These are phyloP conservation scores for Aegilops bicornis DNA, from an alignment of 176 grass and related monocot genomes.

Conservation along the genomic window DNA sequence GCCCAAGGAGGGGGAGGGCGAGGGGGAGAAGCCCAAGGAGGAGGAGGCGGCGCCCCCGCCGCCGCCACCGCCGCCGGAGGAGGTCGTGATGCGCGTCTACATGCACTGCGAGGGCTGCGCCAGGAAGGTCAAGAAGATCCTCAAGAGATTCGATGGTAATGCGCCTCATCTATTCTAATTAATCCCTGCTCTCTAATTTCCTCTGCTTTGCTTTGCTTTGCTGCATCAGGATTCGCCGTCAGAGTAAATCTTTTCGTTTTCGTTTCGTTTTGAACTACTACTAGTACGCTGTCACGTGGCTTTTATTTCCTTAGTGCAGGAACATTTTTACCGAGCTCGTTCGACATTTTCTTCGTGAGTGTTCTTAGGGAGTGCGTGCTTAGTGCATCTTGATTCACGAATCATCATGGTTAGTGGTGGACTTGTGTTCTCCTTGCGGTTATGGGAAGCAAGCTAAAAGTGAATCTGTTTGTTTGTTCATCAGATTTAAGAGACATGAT, in stretches of 20 bases:
- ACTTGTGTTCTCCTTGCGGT: neutral
- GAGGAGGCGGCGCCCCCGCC: constrained; percentile 29
- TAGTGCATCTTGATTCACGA: neutral
- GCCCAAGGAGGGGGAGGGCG: constrained; percentile 31
- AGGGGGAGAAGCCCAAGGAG: constrained; percentile 13
- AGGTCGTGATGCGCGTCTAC: constrained; percentile 96
- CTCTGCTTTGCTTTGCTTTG: constrained; percentile 15
- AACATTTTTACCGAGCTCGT: neutral
- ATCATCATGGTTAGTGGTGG: neutral
- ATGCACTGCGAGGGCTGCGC: constrained; percentile 99
- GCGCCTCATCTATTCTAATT: neutral
- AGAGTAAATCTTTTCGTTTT: neutral
- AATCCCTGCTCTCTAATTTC: neutral
- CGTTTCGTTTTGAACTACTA: neutral
- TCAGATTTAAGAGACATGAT: neutral
- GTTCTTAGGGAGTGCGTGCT: neutral
- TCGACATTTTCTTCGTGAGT: neutral
- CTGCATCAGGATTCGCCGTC: constrained; percentile 2
- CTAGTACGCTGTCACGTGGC: neutral
- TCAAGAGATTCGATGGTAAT: constrained; percentile 79
- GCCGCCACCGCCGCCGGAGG: constrained; percentile 68
- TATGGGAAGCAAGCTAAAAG: neutral
- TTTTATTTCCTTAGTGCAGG: neutral
- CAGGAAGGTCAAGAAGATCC: constrained; percentile 77
- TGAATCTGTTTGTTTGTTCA: constrained; percentile 1